phyloP scores from a whole-genome alignment of 306 rosid species.

The Albizia julibrissin region DNA sequence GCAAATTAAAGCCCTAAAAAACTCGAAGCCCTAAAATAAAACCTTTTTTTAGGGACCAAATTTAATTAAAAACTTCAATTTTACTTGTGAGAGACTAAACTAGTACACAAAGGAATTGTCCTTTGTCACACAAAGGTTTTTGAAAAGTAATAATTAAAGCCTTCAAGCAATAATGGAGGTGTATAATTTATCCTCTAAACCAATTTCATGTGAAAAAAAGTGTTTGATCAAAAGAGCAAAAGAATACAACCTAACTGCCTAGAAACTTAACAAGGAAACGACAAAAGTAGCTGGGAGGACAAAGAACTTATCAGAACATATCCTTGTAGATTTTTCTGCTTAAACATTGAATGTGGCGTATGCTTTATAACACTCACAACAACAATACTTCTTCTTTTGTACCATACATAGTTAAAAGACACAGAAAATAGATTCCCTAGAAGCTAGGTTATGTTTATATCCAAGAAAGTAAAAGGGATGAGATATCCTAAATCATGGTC shows the following conservation, averaged over 20 bases:
- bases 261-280: neutral
- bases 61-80: neutral
- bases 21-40: neutral
- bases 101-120: neutral
- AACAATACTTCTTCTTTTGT: slow-evolving; percentile 16
- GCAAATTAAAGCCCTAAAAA: neutral
- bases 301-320: slow-evolving; percentile 5
- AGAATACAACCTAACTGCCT: neutral
- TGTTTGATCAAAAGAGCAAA: neutral
- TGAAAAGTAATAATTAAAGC: neutral
- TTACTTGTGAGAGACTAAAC: neutral
- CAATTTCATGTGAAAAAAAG: neutral
- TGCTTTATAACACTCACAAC: neutral
- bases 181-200: neutral
- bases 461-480: slow-evolving; percentile 17
- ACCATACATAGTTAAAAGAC: slow-evolving; percentile 28
- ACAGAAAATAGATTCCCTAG: slow-evolving; percentile 22
- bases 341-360: neutral
- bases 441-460: slow-evolving; percentile 26
- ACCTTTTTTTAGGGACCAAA: neutral
- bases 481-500: slow-evolving; percentile 9
- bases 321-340: slow-evolving; percentile 12
- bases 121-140: neutral
- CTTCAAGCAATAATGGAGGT: neutral
- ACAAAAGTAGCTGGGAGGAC: slow-evolving; percentile 7